Percentiles rank a stretch among this genome's conserved stretches.
Evolutionary conservation across 805 yeast species (phyloP).

Genomic region (Saturnispora kantuleensis): DNA sequence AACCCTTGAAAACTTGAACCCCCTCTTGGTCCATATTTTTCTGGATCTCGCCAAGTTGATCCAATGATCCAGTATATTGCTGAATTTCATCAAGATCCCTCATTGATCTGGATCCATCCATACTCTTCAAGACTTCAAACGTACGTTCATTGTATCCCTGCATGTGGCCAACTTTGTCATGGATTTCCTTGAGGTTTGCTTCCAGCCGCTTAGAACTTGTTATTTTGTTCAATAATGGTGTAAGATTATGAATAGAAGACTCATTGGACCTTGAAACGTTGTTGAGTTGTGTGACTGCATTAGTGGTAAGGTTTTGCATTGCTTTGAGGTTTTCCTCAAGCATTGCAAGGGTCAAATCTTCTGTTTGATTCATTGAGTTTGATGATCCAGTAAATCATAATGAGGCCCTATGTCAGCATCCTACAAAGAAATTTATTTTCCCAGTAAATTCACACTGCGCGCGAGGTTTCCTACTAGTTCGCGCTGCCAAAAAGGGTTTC

Average conservation of each 20-base stretch:
- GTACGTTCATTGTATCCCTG: conserved; percentile 23
- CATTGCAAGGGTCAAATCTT: conserved; percentile 77
- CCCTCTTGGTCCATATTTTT: conserved; percentile 11
- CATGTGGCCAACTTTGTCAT: conserved; percentile 24
- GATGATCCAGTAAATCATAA: too few species aligned
- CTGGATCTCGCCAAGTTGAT: conserved; percentile 28
- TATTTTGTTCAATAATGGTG: conserved; percentile 6
- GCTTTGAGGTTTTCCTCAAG: conserved; percentile 62
- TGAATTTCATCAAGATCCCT: conserved; percentile 31
- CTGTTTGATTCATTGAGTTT: conserved; percentile 24
- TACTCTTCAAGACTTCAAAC: conserved; percentile 9
- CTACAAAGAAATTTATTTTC: too few species aligned
- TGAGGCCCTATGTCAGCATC: too few species aligned
- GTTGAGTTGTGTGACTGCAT: conserved; percentile 46
- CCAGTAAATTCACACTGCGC: too few species aligned
- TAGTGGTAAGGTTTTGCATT: conserved; percentile 44
- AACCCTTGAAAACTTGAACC: conserved; percentile 53
- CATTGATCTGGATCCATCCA: conserved; percentile 22
- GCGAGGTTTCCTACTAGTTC: too few species aligned
- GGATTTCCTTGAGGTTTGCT: conserved; percentile 31
- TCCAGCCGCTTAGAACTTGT: background rate
- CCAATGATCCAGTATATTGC: conserved; percentile 27
- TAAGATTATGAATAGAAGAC: conserved; percentile 41
- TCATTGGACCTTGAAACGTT: conserved; percentile 43
- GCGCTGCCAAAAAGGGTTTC: too few species aligned